Evolutionary conservation across 176 grass and related monocot species (phyloP), one percentile per base, ranked within the genome.

Genomic region (Microstegium vimineum): DNA sequence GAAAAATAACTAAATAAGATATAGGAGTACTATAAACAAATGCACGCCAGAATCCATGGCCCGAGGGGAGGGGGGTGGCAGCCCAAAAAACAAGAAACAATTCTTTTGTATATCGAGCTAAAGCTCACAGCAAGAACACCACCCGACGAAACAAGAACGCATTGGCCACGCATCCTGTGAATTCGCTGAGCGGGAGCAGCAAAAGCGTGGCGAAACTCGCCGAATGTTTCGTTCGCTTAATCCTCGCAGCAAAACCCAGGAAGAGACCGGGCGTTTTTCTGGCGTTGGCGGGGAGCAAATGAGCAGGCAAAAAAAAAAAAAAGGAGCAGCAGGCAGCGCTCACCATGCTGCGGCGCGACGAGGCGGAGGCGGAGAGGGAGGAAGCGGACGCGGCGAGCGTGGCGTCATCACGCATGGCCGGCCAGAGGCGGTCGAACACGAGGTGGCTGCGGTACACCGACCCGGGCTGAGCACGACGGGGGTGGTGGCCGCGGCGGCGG

Each of bases 381-480:
- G 84, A 10, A 20, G 74, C 43, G 63, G 72, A 40, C 2, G 72
- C 73, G 11, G 77, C 77, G 78, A 26, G 10, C 23, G 56, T 11
- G 22, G 78, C 73, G 57, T 78, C 83, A 68, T 90, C 84, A 63
- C 89, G 82, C 81, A 99, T 99, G 84, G 72, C 79, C 35, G 93
- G 89, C 96, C 90, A 95, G 2, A 99, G 87, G 30, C 87, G 86
- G 49, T 90, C 73, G 86, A 99, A 95, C 77, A 92, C 85, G 71
- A 87, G 83, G 80, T 92, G 83, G 82, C 93, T 95, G 42, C 86
- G 84, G 89, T 99, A 99, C 54, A 93, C 80, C 15, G 93, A 95
- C 12, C 96, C 96, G 0, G 90, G 88, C 13, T 63, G 83, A 30
- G 51, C 38, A 34, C 17, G 11, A 4, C 47, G 66, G 32, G n/a